These are phyloP conservation scores for Chytriomyces hyalinus DNA, from an alignment of 192 early-diverging fungal genomes.

Conservation along the genomic window DNA sequence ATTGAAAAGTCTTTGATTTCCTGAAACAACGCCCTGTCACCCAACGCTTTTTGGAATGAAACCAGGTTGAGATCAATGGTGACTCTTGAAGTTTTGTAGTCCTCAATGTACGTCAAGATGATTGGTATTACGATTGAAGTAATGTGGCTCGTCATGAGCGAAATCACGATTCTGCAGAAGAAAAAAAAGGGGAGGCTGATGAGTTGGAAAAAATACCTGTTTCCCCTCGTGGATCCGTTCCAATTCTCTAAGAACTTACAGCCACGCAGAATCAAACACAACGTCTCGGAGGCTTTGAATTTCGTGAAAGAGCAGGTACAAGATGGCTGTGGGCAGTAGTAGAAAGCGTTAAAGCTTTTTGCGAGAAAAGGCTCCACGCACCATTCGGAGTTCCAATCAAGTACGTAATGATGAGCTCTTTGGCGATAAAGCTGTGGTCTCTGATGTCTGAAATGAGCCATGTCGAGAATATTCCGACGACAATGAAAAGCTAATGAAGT, in stretches of 20 bases:
- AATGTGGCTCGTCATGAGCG: not conserved
- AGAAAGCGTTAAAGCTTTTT: not conserved
- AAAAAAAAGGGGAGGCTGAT: not conserved
- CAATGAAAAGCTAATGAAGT: not conserved
- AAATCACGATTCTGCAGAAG: not conserved
- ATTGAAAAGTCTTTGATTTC: constrained; percentile 14
- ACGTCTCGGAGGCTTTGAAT: not conserved
- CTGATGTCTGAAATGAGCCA: constrained; percentile 10
- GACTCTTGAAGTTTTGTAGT: constrained; percentile 1
- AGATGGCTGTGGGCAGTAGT: not conserved
- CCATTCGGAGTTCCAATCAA: not conserved
- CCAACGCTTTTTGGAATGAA: constrained; percentile 12
- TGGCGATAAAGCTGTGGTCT: constrained; percentile 7
- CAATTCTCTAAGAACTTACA: not conserved
- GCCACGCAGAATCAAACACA: not conserved
- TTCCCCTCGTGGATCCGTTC: not conserved
- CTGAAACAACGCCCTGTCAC: not conserved
- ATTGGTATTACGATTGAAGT: constrained; percentile 3
- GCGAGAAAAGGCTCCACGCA: not conserved
- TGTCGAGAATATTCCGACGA: not conserved
- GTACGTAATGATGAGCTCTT: constrained; percentile 1
- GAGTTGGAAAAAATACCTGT: no score
- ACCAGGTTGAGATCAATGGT: constrained; percentile 6
- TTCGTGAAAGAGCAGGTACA: not conserved
- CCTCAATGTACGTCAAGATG: constrained; percentile 6